phyloP scores from a whole-genome alignment of 805 yeast genomes.

The Pichia deserticola region DNA sequence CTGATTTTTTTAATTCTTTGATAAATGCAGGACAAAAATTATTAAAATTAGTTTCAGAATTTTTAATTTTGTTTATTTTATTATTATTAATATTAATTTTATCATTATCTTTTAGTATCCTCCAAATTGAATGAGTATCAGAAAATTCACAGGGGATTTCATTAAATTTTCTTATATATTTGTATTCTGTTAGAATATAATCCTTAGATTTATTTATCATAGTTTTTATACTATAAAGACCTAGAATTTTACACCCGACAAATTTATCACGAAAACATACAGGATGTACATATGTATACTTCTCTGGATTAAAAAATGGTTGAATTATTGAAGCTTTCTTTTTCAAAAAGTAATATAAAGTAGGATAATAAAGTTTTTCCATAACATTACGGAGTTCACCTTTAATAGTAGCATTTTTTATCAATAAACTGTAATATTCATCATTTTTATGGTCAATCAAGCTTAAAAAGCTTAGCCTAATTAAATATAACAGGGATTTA shows the following conservation, averaged over 20 bases:
- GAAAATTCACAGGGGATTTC: not conserved
- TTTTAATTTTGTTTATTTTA: not conserved
- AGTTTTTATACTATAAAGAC: slow-evolving; percentile 2
- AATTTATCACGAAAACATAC: slow-evolving; percentile 1
- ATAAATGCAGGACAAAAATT: not conserved
- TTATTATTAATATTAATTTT: not conserved
- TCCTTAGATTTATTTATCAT: slow-evolving; percentile 1
- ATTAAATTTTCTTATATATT: not conserved
- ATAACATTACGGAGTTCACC: slow-evolving; percentile 4
- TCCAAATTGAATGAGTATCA: not conserved
- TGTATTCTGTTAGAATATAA: not conserved
- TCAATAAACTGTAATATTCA: not conserved
- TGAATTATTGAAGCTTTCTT: not conserved
- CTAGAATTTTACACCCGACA: slow-evolving; percentile 7
- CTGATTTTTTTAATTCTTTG: not conserved
- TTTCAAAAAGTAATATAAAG: slow-evolving; percentile 2
- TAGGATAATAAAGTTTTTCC: slow-evolving; percentile 8
- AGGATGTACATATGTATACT: slow-evolving; percentile 6
- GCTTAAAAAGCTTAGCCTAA: slow-evolving; percentile 3
- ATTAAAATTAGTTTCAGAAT: not conserved
- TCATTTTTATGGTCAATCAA: not conserved
- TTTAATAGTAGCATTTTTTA: not conserved
- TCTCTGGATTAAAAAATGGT: slow-evolving; percentile 7
- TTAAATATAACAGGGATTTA: slow-evolving; percentile 2
- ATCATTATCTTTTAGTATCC: not conserved